Base-by-base conservation (phyloP, 768 basidiomycete genomes). In the Suillus americanus region DNA sequence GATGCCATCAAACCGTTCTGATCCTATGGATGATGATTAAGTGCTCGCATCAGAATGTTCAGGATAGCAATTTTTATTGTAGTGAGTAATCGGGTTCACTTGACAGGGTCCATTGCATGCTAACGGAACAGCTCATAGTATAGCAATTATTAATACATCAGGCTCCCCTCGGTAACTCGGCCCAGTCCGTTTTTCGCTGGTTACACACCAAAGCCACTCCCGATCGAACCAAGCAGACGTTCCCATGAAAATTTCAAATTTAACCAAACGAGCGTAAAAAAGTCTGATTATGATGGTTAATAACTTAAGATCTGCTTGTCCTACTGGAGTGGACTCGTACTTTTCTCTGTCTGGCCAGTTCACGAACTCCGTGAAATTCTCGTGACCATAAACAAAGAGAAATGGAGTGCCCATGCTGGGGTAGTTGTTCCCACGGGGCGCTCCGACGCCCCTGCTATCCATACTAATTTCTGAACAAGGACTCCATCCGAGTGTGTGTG, bases 11-110 rank as follows among this genome's bases (percentile, higher is more conserved):
- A 56, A 66, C 48, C 43, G 37, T 9, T 70, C 70, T 64, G 66
- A 64, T n/a, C 64, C 65, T 25, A 35, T 54, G 37, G 55, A 65
- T 33, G 65, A 76, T 33, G 66, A 76, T 65, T 74, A 62, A 59
- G 23, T 59, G 12, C 25, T 23, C 33, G 28, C 16, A n/a, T 13
- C 38, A 60, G 51, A 30, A 53, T 35, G 14, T 30, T 59, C 25
- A 7, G 28, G 43, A 28, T n/a, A 43, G 40, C 7, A 40, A 61
- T 38, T 33, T 41, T 14, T 33, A 38, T 30, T 55, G 63, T 73
- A 69, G 68, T 71, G 38, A 64, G 70, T 67, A 37, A 6, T 33
- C 48, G 6, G n/a, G 12, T 64, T 64, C 54, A 23, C 56, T 55
- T 51, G 63, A 48, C 38, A 9, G 10, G 10, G n/a, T 18, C 25